phyloP scores from a whole-genome alignment of 106 monocot genomes.

The Agapanthus africanus region DNA sequence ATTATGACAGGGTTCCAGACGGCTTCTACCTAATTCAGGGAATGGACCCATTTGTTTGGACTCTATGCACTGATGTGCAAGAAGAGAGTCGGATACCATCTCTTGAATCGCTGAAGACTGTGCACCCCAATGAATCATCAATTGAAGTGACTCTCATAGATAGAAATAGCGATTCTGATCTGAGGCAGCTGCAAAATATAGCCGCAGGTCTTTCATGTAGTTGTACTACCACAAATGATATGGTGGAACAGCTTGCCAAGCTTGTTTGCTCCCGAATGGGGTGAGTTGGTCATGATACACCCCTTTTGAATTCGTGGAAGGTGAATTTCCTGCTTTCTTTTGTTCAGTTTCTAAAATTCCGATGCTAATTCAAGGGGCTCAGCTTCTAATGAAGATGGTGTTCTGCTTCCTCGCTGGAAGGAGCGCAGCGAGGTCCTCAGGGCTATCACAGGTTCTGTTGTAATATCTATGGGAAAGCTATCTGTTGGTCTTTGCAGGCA shows the following conservation, averaged over 20 bases:
- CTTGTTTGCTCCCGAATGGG: slow-evolving; percentile 78
- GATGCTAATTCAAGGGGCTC: slow-evolving; percentile 50
- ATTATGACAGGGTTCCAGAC: slow-evolving; percentile 76
- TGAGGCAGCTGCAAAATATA: slow-evolving; percentile 47
- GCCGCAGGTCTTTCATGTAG: slow-evolving; percentile 48
- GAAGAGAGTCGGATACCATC: slow-evolving; percentile 83
- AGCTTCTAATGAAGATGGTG: slow-evolving; percentile 57
- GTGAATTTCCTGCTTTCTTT: neutral
- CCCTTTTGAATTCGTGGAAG: neutral
- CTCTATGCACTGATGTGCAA: slow-evolving; percentile 67
- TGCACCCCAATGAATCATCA: slow-evolving; percentile 55
- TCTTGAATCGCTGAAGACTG: slow-evolving; percentile 50
- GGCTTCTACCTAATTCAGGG: slow-evolving; percentile 95
- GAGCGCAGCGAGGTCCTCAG: slow-evolving; percentile 40
- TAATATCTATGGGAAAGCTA: slow-evolving; percentile 68
- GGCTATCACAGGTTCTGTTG: slow-evolving; percentile 48
- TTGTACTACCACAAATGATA: slow-evolving; percentile 49
- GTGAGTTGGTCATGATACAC: slow-evolving; percentile 26
- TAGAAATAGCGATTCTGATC: slow-evolving; percentile 50
- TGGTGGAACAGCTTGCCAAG: slow-evolving; percentile 80
- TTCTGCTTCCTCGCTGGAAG: slow-evolving; percentile 55
- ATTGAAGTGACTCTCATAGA: slow-evolving; percentile 72
- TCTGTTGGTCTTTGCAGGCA: slow-evolving; percentile 84
- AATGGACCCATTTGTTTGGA: slow-evolving; percentile 94
- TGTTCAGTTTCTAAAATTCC: slow-evolving; percentile 14